A percentile compares a stretch with the other conserved stretches of the same genome.
These are phyloP conservation scores for Trametes gibbosa DNA, from an alignment of 768 basidiomycete genomes.

Conservation along the genomic window DNA sequence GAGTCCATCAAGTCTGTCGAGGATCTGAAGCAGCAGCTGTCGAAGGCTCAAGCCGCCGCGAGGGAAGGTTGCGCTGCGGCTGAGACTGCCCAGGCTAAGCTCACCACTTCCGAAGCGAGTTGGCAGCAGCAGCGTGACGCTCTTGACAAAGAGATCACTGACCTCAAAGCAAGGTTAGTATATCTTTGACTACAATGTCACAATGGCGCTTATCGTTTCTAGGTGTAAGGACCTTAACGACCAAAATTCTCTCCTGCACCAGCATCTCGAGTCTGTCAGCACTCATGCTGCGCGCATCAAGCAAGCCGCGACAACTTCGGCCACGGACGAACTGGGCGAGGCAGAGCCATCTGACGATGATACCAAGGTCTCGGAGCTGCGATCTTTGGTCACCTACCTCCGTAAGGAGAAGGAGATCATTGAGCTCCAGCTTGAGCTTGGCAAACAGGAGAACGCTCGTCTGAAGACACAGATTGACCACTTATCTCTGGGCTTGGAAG, in stretches of 20 bases:
- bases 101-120: slow-evolving; percentile 67
- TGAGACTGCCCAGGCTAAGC: slow-evolving; percentile 74
- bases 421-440: slow-evolving; percentile 81
- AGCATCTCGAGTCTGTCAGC: slow-evolving; percentile 82
- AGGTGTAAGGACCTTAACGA: slow-evolving; percentile 73
- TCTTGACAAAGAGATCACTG: slow-evolving; percentile 73
- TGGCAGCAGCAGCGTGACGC: slow-evolving; percentile 79
- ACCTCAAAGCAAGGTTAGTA: slow-evolving; percentile 66
- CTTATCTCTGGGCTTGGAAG: slow-evolving; percentile 64
- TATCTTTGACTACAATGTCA: neutral
- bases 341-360: slow-evolving; percentile 53
- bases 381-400: slow-evolving; percentile 76
- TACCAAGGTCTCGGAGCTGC: slow-evolving; percentile 67
- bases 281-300: slow-evolving; percentile 80
- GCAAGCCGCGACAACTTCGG: slow-evolving; percentile 55
- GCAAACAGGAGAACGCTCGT: slow-evolving; percentile 72
- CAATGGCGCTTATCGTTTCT: neutral
- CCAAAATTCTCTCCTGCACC: slow-evolving; percentile 76
- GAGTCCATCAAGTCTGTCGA: slow-evolving; percentile 77
- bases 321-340: slow-evolving; percentile 40
- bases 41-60: slow-evolving; percentile 46
- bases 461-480: slow-evolving; percentile 76
- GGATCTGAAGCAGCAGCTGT: slow-evolving; percentile 60
- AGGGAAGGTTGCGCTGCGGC: slow-evolving; percentile 60
- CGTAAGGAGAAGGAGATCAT: slow-evolving; percentile 92